These are phyloP conservation scores for Phytophthora quininea DNA, from an alignment of 352 stramenopile species.

Conservation along the genomic window DNA sequence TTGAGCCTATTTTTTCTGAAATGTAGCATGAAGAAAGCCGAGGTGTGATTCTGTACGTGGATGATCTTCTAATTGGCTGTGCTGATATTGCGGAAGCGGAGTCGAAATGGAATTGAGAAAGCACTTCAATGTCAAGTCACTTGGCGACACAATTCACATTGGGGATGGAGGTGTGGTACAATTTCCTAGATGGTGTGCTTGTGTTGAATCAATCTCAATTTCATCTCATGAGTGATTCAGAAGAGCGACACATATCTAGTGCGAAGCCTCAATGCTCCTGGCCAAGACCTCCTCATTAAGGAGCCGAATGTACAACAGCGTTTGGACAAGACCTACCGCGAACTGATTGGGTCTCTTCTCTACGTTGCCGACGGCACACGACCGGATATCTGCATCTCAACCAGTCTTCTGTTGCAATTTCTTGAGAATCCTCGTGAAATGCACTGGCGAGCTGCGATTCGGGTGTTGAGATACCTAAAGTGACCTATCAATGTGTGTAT, in stretches of 20 bases:
- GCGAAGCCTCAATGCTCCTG: not conserved
- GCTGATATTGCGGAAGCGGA: not conserved
- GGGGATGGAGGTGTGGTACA: not conserved
- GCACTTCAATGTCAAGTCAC: slow-evolving; percentile 22
- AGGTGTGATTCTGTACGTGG: slow-evolving; percentile 22
- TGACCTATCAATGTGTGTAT: not conserved
- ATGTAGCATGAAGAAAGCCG: too few relatives aligned
- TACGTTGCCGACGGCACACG: slow-evolving; percentile 25
- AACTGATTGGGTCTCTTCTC: slow-evolving; percentile 14
- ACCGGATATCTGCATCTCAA: slow-evolving; percentile 14
- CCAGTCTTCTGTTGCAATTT: slow-evolving; percentile 17
- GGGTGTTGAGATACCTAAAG: slow-evolving; percentile 24
- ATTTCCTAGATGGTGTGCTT: not conserved
- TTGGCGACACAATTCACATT: slow-evolving; percentile 16
- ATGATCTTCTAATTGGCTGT: slow-evolving; percentile 14
- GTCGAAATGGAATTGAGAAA: not conserved
- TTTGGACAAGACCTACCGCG: not conserved
- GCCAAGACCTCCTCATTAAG: slow-evolving; percentile 6
- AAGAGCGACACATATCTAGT: not conserved
- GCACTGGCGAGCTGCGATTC: slow-evolving; percentile 25
- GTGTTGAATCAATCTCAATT: not conserved
- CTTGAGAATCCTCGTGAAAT: slow-evolving; percentile 14
- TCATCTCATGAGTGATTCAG: not conserved
- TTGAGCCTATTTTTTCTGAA: too few relatives aligned
- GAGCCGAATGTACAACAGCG: too few relatives aligned